Evolutionary conservation across 1,284 basidiomycete genomes (phyloP).

Genomic region (Sutorius eximius): DNA sequence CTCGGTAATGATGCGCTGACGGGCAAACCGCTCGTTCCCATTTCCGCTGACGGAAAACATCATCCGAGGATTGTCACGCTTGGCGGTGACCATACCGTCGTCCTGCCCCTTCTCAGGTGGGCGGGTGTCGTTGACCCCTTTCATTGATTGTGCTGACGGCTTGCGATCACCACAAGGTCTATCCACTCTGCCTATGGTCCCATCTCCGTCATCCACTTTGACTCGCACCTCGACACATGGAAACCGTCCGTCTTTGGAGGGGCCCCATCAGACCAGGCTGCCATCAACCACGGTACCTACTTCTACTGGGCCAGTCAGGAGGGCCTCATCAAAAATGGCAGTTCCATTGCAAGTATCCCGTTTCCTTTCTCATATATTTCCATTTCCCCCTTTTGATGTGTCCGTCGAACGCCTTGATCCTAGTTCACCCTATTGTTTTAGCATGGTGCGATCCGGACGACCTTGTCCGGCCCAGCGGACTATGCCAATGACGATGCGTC

Average conservation of each 20-base stretch:
- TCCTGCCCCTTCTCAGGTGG: constrained; percentile 50
- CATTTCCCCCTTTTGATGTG: constrained; percentile 10
- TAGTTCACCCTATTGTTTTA: constrained; percentile 58
- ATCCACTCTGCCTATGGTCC: constrained; percentile 68
- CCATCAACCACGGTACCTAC: constrained; percentile 75
- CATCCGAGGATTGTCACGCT: constrained; percentile 73
- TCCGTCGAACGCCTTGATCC: constrained; percentile 57
- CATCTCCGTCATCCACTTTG: constrained; percentile 79
- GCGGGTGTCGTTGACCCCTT: neutral
- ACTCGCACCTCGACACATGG: constrained; percentile 76
- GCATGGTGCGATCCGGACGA: constrained; percentile 80
- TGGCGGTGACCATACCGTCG: constrained; percentile 79
- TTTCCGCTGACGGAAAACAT: constrained; percentile 60
- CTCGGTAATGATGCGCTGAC: constrained; percentile 61
- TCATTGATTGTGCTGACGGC: constrained; percentile 33
- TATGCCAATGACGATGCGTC: constrained; percentile 66
- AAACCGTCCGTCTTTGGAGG: constrained; percentile 71
- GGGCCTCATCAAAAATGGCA: constrained; percentile 71
- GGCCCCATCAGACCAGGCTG: constrained; percentile 63
- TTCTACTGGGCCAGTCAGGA: constrained; percentile 79
- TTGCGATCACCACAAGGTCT: constrained; percentile 43
- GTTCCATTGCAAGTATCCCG: constrained; percentile 75
- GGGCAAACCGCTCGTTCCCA: constrained; percentile 52
- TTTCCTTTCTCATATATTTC: constrained; percentile 21
- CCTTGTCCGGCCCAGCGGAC: constrained; percentile 68